Conservation (phyloP, 805 yeast species). For the Komagataella ulmi region DNA sequence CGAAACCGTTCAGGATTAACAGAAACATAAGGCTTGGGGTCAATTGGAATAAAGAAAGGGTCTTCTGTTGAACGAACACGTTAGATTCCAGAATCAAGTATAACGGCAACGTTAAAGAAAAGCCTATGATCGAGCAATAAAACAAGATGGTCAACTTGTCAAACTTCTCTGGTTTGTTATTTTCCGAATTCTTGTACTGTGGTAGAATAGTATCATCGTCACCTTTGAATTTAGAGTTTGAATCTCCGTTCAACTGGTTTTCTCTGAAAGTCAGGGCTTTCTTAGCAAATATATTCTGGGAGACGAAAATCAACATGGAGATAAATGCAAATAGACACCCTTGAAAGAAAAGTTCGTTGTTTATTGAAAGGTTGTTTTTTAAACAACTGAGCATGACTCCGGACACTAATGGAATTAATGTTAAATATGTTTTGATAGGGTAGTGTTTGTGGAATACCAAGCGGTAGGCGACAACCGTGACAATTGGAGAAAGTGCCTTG, state of each 20-base stretch:
- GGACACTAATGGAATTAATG: constrained; percentile 62
- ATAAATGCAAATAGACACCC: constrained; percentile 39
- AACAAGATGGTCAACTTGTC: constrained; percentile 63
- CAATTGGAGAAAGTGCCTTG: constrained; percentile 81
- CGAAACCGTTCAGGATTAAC: constrained; percentile 46
- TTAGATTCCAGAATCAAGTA: constrained; percentile 41
- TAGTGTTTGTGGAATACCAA: constrained; percentile 45
- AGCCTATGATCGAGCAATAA: constrained; percentile 63
- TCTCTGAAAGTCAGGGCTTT: constrained; percentile 37
- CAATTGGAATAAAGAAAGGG: constrained; percentile 17
- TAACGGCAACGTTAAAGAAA: constrained; percentile 51
- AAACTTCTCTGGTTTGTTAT: constrained; percentile 19
- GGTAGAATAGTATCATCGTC: neutral
- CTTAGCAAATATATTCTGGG: constrained; percentile 75
- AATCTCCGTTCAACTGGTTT: neutral
- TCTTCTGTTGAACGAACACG: constrained; percentile 11
- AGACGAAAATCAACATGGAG: constrained; percentile 57
- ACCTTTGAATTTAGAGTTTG: constrained; percentile 1
- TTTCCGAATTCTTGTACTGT: neutral
- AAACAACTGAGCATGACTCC: constrained; percentile 83
- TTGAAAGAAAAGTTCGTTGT: constrained; percentile 13
- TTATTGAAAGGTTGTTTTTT: constrained; percentile 17
- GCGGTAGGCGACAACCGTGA: constrained; percentile 74
- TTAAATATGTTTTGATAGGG: constrained; percentile 53
- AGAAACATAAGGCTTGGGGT: constrained; percentile 18